Base-by-base conservation (phyloP, 2,329 filamentous ascomycete genomes). In the Aureobasidium zeae region DNA sequence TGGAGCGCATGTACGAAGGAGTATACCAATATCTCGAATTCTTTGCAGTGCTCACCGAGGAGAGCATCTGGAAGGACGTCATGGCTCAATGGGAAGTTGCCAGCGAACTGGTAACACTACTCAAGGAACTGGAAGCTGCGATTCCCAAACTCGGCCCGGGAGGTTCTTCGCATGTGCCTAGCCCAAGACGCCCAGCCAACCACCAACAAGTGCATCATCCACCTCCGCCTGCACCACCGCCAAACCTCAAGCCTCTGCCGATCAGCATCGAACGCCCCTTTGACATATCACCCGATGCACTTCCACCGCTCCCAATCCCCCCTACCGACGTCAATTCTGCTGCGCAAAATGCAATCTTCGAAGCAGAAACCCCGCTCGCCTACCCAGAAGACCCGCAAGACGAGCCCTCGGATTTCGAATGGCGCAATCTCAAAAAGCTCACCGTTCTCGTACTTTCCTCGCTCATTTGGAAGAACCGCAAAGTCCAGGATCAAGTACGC, bases 1-100 rank as follows among this genome's bases (percentile, higher is more conserved):
- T 96, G 83, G 89, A 96, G 60, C 79, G 89, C 11, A 89, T 93
- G 47, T 94, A 94, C 60, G 89, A 96, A 57, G 89, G 89, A 1
- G 77, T 96, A 1, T 86, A 88, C 39, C 88, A 95, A 61, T 94
- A 94, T 57, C 76, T 96, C 2, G 88, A 95, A 54, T 94, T 96
- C 59, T 83, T 95, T 43, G 86, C 83, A 12, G 88, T 91, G 0
- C 76, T 94, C 20, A 87, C 86, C 0, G 88, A 94, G 57, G 83
- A 89, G 54, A 74, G 81, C 31, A 81, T 86, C 38, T 86, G 86
- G 69, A 85, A 93, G 50, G 74, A 78, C 30, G 81, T 93, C 49
- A 74, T 96, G 28, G 85, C 93, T 37, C 82, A 94, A 51, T 96
- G 89, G 84, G 86, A 95, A 60, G 80, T 87, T 28, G 79, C 86